Conservation (phyloP, 176 grass and related monocot species). For the Eragrostis nindensis region DNA sequence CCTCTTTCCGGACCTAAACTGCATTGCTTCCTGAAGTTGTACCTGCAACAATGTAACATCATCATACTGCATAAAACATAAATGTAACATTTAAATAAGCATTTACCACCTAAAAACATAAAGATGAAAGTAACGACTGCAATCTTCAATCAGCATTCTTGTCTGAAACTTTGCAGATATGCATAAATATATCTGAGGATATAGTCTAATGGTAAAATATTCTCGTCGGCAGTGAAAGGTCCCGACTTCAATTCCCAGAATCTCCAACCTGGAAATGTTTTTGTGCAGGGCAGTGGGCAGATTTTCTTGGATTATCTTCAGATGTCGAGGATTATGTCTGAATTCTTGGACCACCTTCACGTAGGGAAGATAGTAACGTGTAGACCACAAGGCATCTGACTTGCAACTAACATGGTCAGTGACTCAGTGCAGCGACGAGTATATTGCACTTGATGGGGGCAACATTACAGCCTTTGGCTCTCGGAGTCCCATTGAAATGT, state of each 20-base stretch:
- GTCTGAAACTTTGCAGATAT: neutral
- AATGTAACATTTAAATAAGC: neutral
- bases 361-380: too few relatives aligned
- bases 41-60: neutral
- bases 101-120: neutral
- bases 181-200: neutral
- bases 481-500: too few relatives aligned
- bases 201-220: conserved; percentile 11
- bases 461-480: too few relatives aligned
- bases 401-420: too few relatives aligned
- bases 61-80: neutral
- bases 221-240: too few relatives aligned
- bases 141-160: neutral
- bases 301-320: too few relatives aligned
- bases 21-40: neutral
- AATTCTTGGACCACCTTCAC: too few relatives aligned
- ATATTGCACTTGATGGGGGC: too few relatives aligned
- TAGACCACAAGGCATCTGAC: too few relatives aligned
- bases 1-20: neutral
- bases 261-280: conserved; percentile 30
- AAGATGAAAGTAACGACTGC: neutral
- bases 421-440: too few relatives aligned
- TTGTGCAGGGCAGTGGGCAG: too few relatives aligned
- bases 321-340: too few relatives aligned
- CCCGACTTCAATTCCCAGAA: neutral